phyloP scores from a whole-genome alignment of 179 eudicot genomes.

The Beta corolliflora region DNA sequence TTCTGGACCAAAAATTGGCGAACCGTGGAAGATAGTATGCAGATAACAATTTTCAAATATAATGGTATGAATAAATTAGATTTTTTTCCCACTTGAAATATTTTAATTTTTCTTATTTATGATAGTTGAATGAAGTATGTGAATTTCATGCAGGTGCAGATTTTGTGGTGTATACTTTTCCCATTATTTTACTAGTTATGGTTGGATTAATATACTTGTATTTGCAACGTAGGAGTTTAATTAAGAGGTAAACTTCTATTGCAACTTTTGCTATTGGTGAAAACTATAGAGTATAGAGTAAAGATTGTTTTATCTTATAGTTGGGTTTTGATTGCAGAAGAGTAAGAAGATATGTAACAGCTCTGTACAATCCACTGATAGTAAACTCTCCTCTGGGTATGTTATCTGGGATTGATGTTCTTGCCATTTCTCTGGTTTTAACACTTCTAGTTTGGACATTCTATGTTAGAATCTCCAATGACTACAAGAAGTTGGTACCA shows the following conservation, averaged over 20 bases:
- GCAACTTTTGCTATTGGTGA: background rate
- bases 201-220: constrained; percentile 57
- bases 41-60: constrained; percentile 52
- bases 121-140: background rate
- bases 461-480: constrained; percentile 63
- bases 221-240: constrained; percentile 40
- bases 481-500: constrained; percentile 59
- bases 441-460: constrained; percentile 74
- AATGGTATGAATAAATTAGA: constrained; percentile 49
- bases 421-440: constrained; percentile 40
- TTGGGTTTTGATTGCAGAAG: constrained; percentile 47
- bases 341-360: constrained; percentile 30
- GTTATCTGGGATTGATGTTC: constrained; percentile 54
- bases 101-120: background rate
- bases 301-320: background rate
- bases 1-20: constrained; percentile 75
- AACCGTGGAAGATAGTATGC: constrained; percentile 50
- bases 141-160: constrained; percentile 52
- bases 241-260: constrained; percentile 32
- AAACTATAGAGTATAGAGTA: background rate
- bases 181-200: constrained; percentile 53
- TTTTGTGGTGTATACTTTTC: constrained; percentile 61
- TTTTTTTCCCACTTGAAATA: background rate
- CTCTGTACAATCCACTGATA: constrained; percentile 52
- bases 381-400: constrained; percentile 58